Evolutionary conservation across 2,329 filamentous ascomycete genomes (phyloP).

Genomic region (Albifimbria verrucaria): DNA sequence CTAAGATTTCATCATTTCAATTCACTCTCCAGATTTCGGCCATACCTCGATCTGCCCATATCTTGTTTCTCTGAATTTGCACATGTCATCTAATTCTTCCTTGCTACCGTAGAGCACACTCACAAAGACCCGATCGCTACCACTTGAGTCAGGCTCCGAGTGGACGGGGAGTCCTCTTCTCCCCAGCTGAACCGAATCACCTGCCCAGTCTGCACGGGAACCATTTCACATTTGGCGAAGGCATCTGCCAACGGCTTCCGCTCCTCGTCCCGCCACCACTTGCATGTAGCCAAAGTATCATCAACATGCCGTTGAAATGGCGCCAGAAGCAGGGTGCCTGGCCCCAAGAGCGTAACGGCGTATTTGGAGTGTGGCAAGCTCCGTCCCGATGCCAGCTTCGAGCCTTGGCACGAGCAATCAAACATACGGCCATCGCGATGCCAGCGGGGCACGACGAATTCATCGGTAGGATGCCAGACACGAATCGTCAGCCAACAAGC

Average conservation of each 20-base stretch:
- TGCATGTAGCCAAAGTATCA: neutral
- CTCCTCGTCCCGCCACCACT: constrained; percentile 1
- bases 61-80: neutral
- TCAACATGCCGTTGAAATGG: neutral
- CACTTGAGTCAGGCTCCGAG: constrained; percentile 5
- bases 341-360: constrained; percentile 2
- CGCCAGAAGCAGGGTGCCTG: constrained; percentile 1
- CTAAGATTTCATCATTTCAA: no score
- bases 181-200: constrained; percentile 7
- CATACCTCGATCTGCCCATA: neutral
- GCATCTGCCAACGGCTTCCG: constrained; percentile 2
- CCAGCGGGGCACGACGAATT: constrained; percentile 4
- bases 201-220: neutral
- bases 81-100: constrained; percentile 2
- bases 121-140: constrained; percentile 2
- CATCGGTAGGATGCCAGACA: neutral
- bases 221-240: constrained; percentile 1
- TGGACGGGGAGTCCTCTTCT: constrained; percentile 4
- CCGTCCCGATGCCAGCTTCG: neutral
- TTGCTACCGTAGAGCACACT: constrained; percentile 3
- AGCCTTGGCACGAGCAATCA: neutral
- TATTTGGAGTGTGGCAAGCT: constrained; percentile 5
- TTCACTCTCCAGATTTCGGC: neutral
- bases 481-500: constrained; percentile 6
- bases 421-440: constrained; percentile 5